Evolutionary conservation across 2,329 filamentous ascomycete genomes (phyloP).

Genomic region (Aspergillus pseudoviridinutans): DNA sequence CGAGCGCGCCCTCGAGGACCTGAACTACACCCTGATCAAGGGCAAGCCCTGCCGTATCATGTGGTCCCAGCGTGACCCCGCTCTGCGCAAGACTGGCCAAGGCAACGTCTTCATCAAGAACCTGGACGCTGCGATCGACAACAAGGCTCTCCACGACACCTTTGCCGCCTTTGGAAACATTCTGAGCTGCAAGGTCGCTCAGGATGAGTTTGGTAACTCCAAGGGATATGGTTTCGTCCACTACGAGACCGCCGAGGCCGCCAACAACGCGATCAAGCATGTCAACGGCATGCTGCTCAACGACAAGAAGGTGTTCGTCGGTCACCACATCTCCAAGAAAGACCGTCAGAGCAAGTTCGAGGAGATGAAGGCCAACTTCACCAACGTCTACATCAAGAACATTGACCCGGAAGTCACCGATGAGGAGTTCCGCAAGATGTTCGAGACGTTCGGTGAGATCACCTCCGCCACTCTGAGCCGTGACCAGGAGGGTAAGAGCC

Average conservation of each 20-base stretch:
- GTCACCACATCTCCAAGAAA: slow-evolving; percentile 99
- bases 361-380: slow-evolving; percentile 99
- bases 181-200: slow-evolving; percentile 97
- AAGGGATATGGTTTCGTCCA: slow-evolving; percentile 99
- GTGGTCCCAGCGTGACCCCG: slow-evolving; percentile 99
- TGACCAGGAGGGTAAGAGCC: slow-evolving; percentile 85
- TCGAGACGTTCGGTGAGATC: slow-evolving; percentile 88
- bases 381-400: slow-evolving; percentile 99
- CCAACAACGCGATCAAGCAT: slow-evolving; percentile 95
- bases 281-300: slow-evolving; percentile 99
- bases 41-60: slow-evolving; percentile 98
- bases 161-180: slow-evolving; percentile 99
- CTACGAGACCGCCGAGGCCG: slow-evolving; percentile 98
- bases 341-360: slow-evolving; percentile 99
- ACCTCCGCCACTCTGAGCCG: slow-evolving; percentile 93
- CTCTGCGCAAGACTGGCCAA: slow-evolving; percentile 97
- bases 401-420: slow-evolving; percentile 79
- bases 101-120: slow-evolving; percentile 99
- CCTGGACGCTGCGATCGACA: slow-evolving; percentile 95
- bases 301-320: slow-evolving; percentile 99
- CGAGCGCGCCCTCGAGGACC: slow-evolving; percentile 96
- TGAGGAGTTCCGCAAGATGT: slow-evolving; percentile 89
- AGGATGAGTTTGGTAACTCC: slow-evolving; percentile 93
- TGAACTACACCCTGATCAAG: slow-evolving; percentile 99
- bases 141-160: slow-evolving; percentile 99